phyloP scores from a whole-genome alignment of 1,284 basidiomycete genomes.

The Ceratobasidium sp. region DNA sequence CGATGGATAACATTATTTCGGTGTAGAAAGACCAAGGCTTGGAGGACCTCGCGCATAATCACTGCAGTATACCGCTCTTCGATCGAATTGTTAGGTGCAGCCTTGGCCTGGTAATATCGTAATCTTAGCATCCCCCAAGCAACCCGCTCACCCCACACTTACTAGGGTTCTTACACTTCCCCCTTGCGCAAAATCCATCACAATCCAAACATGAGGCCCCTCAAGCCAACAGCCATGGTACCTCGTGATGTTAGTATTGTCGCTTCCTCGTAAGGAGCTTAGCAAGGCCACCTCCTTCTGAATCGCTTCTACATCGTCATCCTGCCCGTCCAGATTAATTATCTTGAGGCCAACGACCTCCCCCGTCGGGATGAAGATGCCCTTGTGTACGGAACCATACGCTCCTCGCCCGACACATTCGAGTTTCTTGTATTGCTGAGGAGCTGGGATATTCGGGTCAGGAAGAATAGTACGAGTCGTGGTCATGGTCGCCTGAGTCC shows the following conservation, averaged over 20 bases:
- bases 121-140: neutral
- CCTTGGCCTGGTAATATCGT: slow-evolving; percentile 60
- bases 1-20: slow-evolving; percentile 94
- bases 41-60: slow-evolving; percentile 88
- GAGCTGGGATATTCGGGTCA: slow-evolving; percentile 46
- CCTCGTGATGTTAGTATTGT: slow-evolving; percentile 89
- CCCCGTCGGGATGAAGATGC: slow-evolving; percentile 81
- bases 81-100: slow-evolving; percentile 80
- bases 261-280: slow-evolving; percentile 74
- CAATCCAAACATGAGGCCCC: slow-evolving; percentile 96
- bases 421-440: slow-evolving; percentile 63
- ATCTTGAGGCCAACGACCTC: slow-evolving; percentile 95
- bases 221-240: slow-evolving; percentile 97
- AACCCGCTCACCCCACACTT: slow-evolving; percentile 45
- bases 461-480: slow-evolving; percentile 29
- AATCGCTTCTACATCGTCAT: slow-evolving; percentile 96
- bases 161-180: slow-evolving; percentile 90
- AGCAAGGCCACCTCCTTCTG: slow-evolving; percentile 95
- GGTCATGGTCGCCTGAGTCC: neutral
- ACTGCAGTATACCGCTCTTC: slow-evolving; percentile 90
- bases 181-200: slow-evolving; percentile 97
- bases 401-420: slow-evolving; percentile 92
- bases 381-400: slow-evolving; percentile 95
- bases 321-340: slow-evolving; percentile 96
- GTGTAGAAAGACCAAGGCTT: slow-evolving; percentile 87